Base-by-base conservation (phyloP, 1,284 basidiomycete genomes). In the Moesziomyces sp. region DNA sequence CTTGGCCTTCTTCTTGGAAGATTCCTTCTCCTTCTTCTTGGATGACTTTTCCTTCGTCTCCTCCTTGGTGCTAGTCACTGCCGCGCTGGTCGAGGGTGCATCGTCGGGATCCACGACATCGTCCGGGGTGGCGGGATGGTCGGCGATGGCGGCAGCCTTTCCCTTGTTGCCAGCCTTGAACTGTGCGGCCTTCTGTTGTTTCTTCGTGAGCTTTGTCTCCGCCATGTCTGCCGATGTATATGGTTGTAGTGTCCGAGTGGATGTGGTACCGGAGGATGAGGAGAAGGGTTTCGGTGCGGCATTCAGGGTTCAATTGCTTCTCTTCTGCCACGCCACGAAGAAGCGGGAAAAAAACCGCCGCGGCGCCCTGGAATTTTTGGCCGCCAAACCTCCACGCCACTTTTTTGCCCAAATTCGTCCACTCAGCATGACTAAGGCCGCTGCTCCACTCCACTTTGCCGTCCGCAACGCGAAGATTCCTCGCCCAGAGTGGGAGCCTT, bases 131-230 rank as follows among this genome's bases (percentile, higher is more conserved):
- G 58, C 63, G 33, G 64, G 58, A n/a, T 62, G 61, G 16, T 63
- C 58, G 3, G 54, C 54, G 21, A 63, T 16, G 24, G 71, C 60
- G 6, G 56, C 52, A 14, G 60, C 57, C 52, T 78, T 72, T n/a
- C 70, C 59, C 52, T 66, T 68, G 42, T 55, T 71, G n/a, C 50
- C 53, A 10, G 64, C 62, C 38, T 73, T 78, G 65, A 80, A 80
- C 18, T 65, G 58, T 0, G 66, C 74, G 9, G 77, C 74, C 49
- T 80, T 81, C 23, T 76, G 73, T 61, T 81, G 76, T 50, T 78
- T 76, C 59, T 81, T 81, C 23, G 80, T 80, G 48, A 74, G 62
- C 42, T 71, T 75, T 24, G 44, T 44, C 42, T 51, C 63, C 24
- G 56, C 52, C 70, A 73, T 73, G 6, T 11, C 48, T 49, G 11